phyloP scores from a whole-genome alignment of 2,329 filamentous ascomycete genomes.

The Helotiales sp. region DNA sequence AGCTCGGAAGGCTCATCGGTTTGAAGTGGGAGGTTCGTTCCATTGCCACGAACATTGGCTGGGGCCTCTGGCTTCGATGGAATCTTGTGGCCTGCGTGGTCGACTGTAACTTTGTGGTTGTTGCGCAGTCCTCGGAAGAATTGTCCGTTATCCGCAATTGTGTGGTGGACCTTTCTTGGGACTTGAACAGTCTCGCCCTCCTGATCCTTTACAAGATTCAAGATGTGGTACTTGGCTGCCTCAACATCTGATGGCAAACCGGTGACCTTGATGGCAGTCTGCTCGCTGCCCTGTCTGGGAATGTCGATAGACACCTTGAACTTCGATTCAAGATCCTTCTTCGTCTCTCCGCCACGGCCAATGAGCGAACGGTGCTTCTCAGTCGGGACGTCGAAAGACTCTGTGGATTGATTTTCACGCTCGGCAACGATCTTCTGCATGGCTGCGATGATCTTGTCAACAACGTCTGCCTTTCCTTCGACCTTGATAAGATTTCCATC shows the following conservation, averaged over 20 bases:
- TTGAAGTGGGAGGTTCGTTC: conserved; percentile 80
- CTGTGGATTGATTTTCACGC: conserved; percentile 80
- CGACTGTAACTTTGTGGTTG: conserved; percentile 86
- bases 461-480: conserved; percentile 81
- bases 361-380: conserved; percentile 93
- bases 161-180: conserved; percentile 81
- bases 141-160: conserved; percentile 84
- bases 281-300: conserved; percentile 83
- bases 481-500: conserved; percentile 84
- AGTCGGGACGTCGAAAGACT: conserved; percentile 79
- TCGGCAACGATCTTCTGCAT: conserved; percentile 84
- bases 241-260: conserved; percentile 80
- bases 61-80: conserved; percentile 69
- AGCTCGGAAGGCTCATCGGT: conserved; percentile 77
- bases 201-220: conserved; percentile 78
- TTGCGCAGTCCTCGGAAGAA: conserved; percentile 91
- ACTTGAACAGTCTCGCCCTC: conserved; percentile 87
- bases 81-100: conserved; percentile 81
- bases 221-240: conserved; percentile 85
- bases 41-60: conserved; percentile 58
- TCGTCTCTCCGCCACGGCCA: conserved; percentile 86
- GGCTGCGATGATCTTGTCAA: conserved; percentile 84
- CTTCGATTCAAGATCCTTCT: conserved; percentile 82
- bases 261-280: conserved; percentile 84
- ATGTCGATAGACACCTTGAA: conserved; percentile 90